These are phyloP conservation scores for Phaeophleospora eucalypticola DNA, from an alignment of 2,329 filamentous ascomycete genomes.

Conservation along the genomic window DNA sequence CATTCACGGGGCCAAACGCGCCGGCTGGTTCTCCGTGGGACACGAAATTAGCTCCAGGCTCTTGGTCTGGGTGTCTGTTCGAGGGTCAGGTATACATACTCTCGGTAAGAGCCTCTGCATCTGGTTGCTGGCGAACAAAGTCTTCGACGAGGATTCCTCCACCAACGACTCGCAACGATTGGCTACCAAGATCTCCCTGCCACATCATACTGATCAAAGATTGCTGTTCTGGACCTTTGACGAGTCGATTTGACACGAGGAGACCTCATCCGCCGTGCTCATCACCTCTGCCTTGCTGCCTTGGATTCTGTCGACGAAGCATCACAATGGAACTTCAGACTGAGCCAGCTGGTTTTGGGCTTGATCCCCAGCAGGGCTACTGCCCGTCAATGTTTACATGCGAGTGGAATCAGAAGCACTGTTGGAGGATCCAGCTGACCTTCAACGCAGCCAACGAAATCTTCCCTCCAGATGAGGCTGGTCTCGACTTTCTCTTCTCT, in stretches of 20 bases:
- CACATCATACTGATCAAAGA: no score
- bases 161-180: background rate
- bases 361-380: background rate
- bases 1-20: background rate
- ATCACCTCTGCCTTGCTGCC: background rate
- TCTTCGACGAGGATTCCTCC: background rate
- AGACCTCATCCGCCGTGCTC: background rate
- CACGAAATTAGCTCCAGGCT: background rate
- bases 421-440: background rate
- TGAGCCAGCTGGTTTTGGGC: background rate
- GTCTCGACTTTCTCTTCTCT: constrained; percentile 1
- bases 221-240: no score
- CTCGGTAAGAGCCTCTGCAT: background rate
- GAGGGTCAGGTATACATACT: no score
- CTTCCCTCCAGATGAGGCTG: background rate
- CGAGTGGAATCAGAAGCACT: background rate
- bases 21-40: background rate
- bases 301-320: background rate
- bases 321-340: background rate
- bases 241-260: background rate
- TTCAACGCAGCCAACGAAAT: background rate
- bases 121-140: background rate
- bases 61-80: background rate
- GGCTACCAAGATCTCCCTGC: background rate
- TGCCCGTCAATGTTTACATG: constrained; percentile 2